Base-by-base conservation (phyloP, 2,329 filamentous ascomycete species). In the Penicillium sp. region DNA sequence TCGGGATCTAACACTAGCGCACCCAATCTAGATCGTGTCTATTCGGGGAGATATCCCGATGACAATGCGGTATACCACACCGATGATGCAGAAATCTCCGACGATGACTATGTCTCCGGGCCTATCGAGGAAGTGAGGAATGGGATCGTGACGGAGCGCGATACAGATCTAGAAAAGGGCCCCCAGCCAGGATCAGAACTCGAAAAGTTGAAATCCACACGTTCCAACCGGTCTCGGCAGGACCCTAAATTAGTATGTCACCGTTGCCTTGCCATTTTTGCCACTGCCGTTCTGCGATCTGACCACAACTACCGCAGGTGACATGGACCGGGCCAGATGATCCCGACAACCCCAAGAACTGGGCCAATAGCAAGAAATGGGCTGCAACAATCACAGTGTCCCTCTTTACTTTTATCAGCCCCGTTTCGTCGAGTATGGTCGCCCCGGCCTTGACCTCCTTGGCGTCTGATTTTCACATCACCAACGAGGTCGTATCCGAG, bases 351-450 rank as follows among this genome's bases (percentile, higher is more conserved):
- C 70, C 71, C 1, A 66, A 68, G 40, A 80, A 81, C 59, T 84
- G 80, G 79, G 44, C 68, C 0, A 64, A 62, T 19, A 63, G 59
- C 20, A 75, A 71, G 56, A 83, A 81, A 59, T 83, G 79, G 80
- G 62, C 64, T 1, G 73, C 73, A 14, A 74, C 77, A 2, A 63
- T 78, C 26, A 68, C 79, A 38, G 67, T 81, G 19, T 74, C 79
- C 0, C 64, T 69, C 34, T 81, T 81, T 56, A 80, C 78, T 2
- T 73, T 83, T 48, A 77, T 83, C 43, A 80, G 79, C 2, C 80
- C 81, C 0, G 77, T 84, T 17, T 78, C 80, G 2, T 80, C 77
- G 4, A 78, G 77, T 23, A 83, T 84, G 74, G 58, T 77, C 2
- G 71, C 75, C 0, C 76, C 76, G 0, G 74, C 71, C 0, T 52